Conservation (phyloP, 176 grass and related monocot genomes). For the Bonia amplexicaulis region DNA sequence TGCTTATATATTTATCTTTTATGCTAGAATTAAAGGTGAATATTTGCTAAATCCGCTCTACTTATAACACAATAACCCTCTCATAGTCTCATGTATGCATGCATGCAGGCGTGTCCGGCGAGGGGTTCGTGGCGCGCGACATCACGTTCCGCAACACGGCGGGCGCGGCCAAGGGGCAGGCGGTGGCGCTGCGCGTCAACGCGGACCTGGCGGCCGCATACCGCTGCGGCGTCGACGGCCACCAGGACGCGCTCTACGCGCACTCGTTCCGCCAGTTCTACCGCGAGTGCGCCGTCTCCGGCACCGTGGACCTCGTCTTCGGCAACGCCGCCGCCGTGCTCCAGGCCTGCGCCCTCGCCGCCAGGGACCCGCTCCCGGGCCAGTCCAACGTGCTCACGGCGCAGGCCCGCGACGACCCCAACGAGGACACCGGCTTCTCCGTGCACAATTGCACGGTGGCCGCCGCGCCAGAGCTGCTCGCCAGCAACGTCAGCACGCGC, state of each 20-base stretch:
- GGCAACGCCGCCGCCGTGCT: constrained; percentile 81
- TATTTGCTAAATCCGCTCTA: no score
- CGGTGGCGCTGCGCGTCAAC: constrained; percentile 71
- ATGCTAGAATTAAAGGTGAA: no score
- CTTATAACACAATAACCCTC: no score
- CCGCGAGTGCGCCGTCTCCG: constrained; percentile 67
- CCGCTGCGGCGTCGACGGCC: constrained; percentile 51
- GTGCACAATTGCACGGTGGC: constrained; percentile 59
- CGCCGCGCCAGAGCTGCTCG: constrained; percentile 24
- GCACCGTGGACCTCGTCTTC: constrained; percentile 78
- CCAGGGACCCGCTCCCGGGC: constrained; percentile 29
- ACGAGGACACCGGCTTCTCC: constrained; percentile 66
- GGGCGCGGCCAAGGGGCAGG: constrained; percentile 53
- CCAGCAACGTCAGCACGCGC: neutral
- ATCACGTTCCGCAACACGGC: constrained; percentile 81
- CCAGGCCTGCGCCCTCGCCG: constrained; percentile 64
- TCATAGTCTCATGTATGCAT: neutral
- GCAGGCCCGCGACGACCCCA: constrained; percentile 45
- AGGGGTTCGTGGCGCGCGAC: constrained; percentile 72
- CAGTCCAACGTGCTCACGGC: constrained; percentile 69
- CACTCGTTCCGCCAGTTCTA: constrained; percentile 89
- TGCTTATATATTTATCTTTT: no score
- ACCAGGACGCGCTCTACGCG: constrained; percentile 87
- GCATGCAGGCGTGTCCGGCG: constrained; percentile 49
- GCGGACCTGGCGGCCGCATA: constrained; percentile 59